Base-by-base conservation (phyloP, 768 basidiomycete genomes). In the Tephrocybe sp. region DNA sequence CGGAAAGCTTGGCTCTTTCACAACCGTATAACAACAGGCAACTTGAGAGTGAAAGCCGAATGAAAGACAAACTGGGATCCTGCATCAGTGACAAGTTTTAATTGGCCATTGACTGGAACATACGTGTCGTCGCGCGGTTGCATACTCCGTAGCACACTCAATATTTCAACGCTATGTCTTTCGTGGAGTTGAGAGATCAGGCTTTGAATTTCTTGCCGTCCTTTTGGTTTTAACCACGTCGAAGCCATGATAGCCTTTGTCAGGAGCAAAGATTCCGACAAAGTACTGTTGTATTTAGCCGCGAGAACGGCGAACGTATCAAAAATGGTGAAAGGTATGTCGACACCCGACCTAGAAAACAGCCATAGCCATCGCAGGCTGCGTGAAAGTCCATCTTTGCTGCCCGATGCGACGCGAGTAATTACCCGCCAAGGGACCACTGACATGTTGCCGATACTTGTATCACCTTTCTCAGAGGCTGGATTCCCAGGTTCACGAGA, bases 21-120 rank as follows among this genome's bases (percentile, higher is more conserved):
- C 84, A 89, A 6, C 88, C 88, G 57, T 82, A 87, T 20, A 87
- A 60, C 2, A 87, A 64, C 34, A 89, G 70, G 63, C 82, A 87
- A 9, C 75, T 68, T 13, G 78, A 78, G 23, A 90, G 62, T 2
- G 82, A 83, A n/a, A 75, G 70, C 5, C 84, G 77, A 42, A 90
- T 75, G 52, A 89, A 84, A 13, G 60, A 68, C 14, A 76, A 77
- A 44, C 42, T 35, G 41, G 17, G 17, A 30, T 48, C 14, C 14
- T 23, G 9, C n/a, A 14, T 17, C 38, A 32, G 12, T 26, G 6
- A 9, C 12, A n/a, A 11, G n/a, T 16, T n/a, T n/a, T 19, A 5
- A 3, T 30, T 13, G 11, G 11, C 17, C 26, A 2, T 22, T 35
- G 12, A 19, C n/a, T 39, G 31, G 8, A 22, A 33, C 52, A 48